These are phyloP conservation scores for Tetrastigma voinierianum DNA, from an alignment of 164 flowering plant species.

Conservation along the genomic window DNA sequence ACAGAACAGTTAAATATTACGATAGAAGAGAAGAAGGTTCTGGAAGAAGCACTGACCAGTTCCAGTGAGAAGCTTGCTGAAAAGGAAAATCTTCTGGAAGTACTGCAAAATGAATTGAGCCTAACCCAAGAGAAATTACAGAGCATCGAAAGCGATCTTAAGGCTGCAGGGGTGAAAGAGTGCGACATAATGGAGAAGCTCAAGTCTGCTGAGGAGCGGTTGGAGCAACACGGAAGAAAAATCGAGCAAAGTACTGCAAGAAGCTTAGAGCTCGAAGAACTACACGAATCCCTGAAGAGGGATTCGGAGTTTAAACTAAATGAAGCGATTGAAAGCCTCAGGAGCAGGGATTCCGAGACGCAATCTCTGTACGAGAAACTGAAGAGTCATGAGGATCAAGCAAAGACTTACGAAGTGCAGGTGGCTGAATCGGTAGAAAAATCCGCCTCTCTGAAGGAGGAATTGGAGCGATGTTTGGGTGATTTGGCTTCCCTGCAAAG, in stretches of 20 bases:
- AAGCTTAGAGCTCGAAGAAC: slow-evolving; percentile 50
- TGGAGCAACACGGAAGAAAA: slow-evolving; percentile 43
- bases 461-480: slow-evolving; percentile 43
- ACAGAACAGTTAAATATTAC: slow-evolving; percentile 37
- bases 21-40: slow-evolving; percentile 54
- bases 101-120: slow-evolving; percentile 52
- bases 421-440: slow-evolving; percentile 38
- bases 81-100: slow-evolving; percentile 48
- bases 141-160: slow-evolving; percentile 52
- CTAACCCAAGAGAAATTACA: slow-evolving; percentile 48
- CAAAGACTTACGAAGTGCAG: slow-evolving; percentile 43
- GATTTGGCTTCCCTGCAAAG: slow-evolving; percentile 46
- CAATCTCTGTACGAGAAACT: slow-evolving; percentile 47
- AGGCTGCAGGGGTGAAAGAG: slow-evolving; percentile 53
- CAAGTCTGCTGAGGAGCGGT: slow-evolving; percentile 56
- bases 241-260: slow-evolving; percentile 51
- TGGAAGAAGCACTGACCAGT: slow-evolving; percentile 45
- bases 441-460: slow-evolving; percentile 44
- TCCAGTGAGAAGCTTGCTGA: slow-evolving; percentile 57
- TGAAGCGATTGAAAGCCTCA: slow-evolving; percentile 42
- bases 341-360: slow-evolving; percentile 53
- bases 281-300: slow-evolving; percentile 42
- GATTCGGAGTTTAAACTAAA: slow-evolving; percentile 66
- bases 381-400: slow-evolving; percentile 48
- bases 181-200: slow-evolving; percentile 60